Conservation (phyloP, 78 protist genomes). For the Protostelium mycophagum region DNA sequence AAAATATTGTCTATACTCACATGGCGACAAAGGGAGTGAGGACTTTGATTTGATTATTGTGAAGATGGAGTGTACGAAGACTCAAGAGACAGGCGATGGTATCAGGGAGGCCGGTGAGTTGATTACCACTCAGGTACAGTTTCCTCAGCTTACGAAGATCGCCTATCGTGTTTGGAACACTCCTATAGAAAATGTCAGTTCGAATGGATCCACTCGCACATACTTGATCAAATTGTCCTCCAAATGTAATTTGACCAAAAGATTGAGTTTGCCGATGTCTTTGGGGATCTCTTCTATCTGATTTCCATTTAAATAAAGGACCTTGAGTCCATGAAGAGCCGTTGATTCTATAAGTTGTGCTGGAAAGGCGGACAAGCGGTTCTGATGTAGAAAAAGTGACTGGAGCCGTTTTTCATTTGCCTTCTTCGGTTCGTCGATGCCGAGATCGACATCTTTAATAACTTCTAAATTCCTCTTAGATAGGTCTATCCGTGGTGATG, state of each 20-base stretch:
- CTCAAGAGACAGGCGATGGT: not conserved
- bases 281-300: not conserved
- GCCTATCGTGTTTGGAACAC: not conserved
- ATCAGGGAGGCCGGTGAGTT: not conserved
- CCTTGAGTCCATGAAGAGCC: not conserved
- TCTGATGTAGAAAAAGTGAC: not conserved
- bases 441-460: not conserved
- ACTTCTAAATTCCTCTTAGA: not conserved
- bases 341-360: not conserved
- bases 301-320: not conserved
- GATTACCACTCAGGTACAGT: not conserved
- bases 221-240: not conserved
- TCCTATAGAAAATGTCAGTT: not conserved
- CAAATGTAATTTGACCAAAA: not conserved
- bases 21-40: not conserved
- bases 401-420: not conserved
- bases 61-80: not conserved
- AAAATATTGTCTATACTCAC: not conserved
- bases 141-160: not conserved
- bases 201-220: not conserved
- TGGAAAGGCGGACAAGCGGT: not conserved
- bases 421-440: not conserved
- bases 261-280: not conserved
- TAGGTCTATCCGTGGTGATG: not conserved
- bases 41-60: not conserved